Evolutionary conservation across 805 yeast species (phyloP).

Genomic region (Candida vartiovaarae): DNA sequence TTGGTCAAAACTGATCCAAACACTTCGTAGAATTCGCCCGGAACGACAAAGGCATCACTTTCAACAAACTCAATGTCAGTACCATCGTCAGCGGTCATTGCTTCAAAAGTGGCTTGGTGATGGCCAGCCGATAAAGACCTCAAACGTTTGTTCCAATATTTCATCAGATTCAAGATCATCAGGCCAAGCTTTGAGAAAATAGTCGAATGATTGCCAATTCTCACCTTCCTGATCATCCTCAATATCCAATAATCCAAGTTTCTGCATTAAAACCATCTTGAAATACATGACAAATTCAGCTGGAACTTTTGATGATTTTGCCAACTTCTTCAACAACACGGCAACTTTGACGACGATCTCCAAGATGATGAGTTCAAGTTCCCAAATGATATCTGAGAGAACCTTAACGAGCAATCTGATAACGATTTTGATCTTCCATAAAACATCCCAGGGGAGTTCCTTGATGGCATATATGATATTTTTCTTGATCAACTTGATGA

Average conservation of each 20-base stretch:
- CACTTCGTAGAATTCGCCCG: slow-evolving; percentile 8
- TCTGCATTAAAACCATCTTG: slow-evolving; percentile 10
- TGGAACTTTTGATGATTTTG: slow-evolving; percentile 5
- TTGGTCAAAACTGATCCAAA: slow-evolving; percentile 7
- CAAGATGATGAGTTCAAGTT: slow-evolving; percentile 13
- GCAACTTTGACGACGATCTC: slow-evolving; percentile 9
- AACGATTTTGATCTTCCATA: slow-evolving; percentile 14
- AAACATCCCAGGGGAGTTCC: slow-evolving; percentile 14
- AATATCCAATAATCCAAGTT: background rate
- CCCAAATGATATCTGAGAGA: slow-evolving; percentile 16
- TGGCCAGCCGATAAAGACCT: background rate
- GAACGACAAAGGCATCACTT: slow-evolving; percentile 4
- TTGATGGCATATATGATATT: slow-evolving; percentile 11
- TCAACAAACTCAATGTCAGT: slow-evolving; percentile 9
- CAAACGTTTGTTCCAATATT: no score
- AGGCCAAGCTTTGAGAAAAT: slow-evolving; percentile 6
- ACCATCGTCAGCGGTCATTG: background rate
- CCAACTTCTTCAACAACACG: slow-evolving; percentile 10
- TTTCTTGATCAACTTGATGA: slow-evolving; percentile 11
- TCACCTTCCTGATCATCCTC: background rate
- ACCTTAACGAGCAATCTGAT: slow-evolving; percentile 13
- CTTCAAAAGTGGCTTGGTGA: background rate
- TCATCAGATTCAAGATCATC: slow-evolving; percentile 1
- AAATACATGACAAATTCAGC: slow-evolving; percentile 13
- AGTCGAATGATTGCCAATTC: slow-evolving; percentile 1